Base-by-base conservation (phyloP, 2,329 filamentous ascomycete species). In the Tolypocladium cylindrosporum region DNA sequence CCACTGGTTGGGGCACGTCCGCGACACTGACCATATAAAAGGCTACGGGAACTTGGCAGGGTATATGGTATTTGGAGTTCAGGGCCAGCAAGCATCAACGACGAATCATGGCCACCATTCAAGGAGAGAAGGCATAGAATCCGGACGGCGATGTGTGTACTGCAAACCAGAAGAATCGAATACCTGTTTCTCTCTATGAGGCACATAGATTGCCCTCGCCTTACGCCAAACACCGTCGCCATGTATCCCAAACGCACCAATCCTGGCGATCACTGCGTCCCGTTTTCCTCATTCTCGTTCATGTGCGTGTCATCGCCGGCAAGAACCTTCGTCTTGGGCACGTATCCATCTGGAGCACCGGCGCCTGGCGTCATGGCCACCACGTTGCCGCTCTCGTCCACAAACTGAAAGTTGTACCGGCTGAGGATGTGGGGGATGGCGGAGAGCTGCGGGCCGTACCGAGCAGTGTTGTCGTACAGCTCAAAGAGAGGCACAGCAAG, bases 401-500 rank as follows among this genome's bases (percentile, higher is more conserved):
- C 88, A 66, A 96, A 97, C 70, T 99, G 92, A 70, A 97, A 97
- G 74, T 97, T 95, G 76, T 97, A 99, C 57, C 91, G 83, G 62
- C 91, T 96, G 13, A 99, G 83, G 5, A 97, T 81, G 71, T 99
- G 94, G 0, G 94, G 94, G 58, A 99, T 97, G 1, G 94, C 94
- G 1, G 92, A 96, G 19, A 99, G 85, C 71, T 99, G 94, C 5
- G 94, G 94, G 0, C 94, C 94, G 71, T 99, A 99, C 60, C 94
- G 82, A 14, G 88, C 89, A 0, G 91, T 96, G 74, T 99, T 99
- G 69, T 99, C 94, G 78, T 99, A 99, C 43, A 99, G 85, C 76
- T 99, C 94, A 74, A 97, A 97, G 1, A 99, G 81, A 0, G 94
- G 94, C 1, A 99, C 94, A 1, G 94, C 94, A 45, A 99, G 87